Percentiles rank a stretch among this genome's conserved stretches.
Evolutionary conservation across 2,329 filamentous ascomycete genomes (phyloP).

Genomic region (Aspergillus pseudotamarii): DNA sequence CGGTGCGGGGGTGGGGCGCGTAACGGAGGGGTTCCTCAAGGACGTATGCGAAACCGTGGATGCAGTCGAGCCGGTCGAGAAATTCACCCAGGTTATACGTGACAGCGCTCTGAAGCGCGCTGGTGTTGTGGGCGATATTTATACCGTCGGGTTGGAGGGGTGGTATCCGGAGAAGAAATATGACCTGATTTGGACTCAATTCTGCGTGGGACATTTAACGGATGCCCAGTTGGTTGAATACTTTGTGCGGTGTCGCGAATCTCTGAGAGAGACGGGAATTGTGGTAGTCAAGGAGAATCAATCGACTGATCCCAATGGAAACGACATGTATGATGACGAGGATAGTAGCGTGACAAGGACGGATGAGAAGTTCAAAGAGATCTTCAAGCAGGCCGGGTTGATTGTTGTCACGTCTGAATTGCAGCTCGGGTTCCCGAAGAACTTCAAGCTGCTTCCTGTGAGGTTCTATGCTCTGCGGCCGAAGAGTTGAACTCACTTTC

Average conservation of each 20-base stretch:
- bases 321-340: constrained; percentile 72
- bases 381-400: constrained; percentile 73
- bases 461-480: constrained; percentile 76
- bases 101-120: constrained; percentile 38
- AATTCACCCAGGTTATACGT: constrained; percentile 70
- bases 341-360: constrained; percentile 79
- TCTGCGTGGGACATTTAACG: constrained; percentile 82
- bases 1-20: constrained; percentile 75
- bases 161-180: constrained; percentile 67
- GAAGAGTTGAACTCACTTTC: constrained; percentile 16
- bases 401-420: constrained; percentile 70
- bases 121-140: constrained; percentile 63
- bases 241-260: constrained; percentile 61
- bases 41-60: constrained; percentile 73
- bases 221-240: constrained; percentile 72
- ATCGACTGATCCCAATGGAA: constrained; percentile 52
- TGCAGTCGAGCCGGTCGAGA: constrained; percentile 79
- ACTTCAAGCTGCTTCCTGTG: constrained; percentile 68
- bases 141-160: constrained; percentile 72
- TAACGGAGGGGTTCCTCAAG: constrained; percentile 77
- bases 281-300: constrained; percentile 84
- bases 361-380: constrained; percentile 68
- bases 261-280: constrained; percentile 47
- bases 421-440: constrained; percentile 70
- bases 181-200: constrained; percentile 86